phyloP scores from a whole-genome alignment of 2,329 filamentous ascomycete genomes.

The Pseudogymnoascus pannorum region DNA sequence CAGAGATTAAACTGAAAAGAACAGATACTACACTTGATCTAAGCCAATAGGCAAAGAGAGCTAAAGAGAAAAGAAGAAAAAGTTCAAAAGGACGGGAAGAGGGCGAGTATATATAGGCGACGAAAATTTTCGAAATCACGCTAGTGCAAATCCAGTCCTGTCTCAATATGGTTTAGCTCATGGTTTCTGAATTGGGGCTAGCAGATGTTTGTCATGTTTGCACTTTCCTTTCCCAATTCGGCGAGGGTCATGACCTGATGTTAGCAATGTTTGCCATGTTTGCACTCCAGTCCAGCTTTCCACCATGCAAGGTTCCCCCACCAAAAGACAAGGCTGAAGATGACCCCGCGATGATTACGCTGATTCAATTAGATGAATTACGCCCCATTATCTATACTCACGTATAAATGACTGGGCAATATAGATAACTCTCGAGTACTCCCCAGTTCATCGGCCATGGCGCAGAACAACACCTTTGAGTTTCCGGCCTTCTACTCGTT shows the following conservation, averaged over 20 bases:
- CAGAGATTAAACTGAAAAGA: conserved; percentile 97
- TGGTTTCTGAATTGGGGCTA: background rate
- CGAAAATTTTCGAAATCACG: background rate
- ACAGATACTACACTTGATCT: conserved; percentile 96
- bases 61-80: conserved; percentile 32
- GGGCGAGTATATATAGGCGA: conserved; percentile 1
- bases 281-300: background rate
- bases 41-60: conserved; percentile 59
- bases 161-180: background rate
- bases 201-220: conserved; percentile 5
- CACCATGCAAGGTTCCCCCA: background rate
- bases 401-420: background rate
- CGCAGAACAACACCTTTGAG: conserved; percentile 32
- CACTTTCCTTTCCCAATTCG: conserved; percentile 2
- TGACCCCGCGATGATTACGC: background rate
- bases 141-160: background rate
- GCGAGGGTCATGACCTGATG: background rate
- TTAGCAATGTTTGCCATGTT: background rate
- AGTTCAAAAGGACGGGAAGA: background rate
- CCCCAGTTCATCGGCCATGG: background rate
- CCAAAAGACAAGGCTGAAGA: background rate
- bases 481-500: conserved; percentile 65
- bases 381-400: background rate
- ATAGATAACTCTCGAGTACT: background rate
- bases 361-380: background rate